These are phyloP conservation scores for Podospora sp. DNA, from an alignment of 495 filamentous ascomycete species.

Conservation along the genomic window DNA sequence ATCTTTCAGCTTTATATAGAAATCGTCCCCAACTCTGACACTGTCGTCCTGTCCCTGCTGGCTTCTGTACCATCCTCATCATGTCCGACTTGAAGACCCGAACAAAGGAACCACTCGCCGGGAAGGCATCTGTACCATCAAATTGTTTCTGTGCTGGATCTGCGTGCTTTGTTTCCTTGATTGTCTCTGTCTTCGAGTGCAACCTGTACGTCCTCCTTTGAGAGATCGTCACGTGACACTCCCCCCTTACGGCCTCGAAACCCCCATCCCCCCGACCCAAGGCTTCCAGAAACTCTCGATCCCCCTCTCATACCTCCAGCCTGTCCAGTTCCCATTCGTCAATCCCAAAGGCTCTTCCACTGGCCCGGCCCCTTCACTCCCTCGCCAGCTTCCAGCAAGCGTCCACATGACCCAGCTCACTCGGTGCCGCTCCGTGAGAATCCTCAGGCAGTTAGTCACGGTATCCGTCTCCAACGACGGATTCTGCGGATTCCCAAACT, in stretches of 20 bases:
- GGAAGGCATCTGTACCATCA: no score
- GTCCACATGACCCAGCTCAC: constrained; percentile 61
- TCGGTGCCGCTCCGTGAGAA: constrained; percentile 47
- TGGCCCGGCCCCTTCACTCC: constrained; percentile 48
- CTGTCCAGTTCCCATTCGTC: constrained; percentile 42
- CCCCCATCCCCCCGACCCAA: constrained; percentile 41
- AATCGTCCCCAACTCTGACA: no score
- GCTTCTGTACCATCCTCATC: no score
- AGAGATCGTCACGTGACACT: neutral
- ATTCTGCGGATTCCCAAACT: constrained; percentile 52
- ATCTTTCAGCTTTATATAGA: no score
- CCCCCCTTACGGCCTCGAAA: constrained; percentile 22
- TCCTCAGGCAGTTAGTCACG: constrained; percentile 51
- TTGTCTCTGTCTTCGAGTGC: no score
- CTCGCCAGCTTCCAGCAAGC: constrained; percentile 45
- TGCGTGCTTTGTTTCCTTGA: no score
- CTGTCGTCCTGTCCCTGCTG: no score
- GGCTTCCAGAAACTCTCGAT: constrained; percentile 42
- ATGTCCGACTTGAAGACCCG: no score
- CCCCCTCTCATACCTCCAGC: constrained; percentile 41
- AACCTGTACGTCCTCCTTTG: no score
- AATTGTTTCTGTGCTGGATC: no score
- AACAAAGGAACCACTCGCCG: no score
- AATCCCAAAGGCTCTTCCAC: constrained; percentile 53
- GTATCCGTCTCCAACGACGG: constrained; percentile 41